These are phyloP conservation scores for Colletotrichum scovillei DNA, from an alignment of 2,329 filamentous ascomycete genomes.

Conservation along the genomic window DNA sequence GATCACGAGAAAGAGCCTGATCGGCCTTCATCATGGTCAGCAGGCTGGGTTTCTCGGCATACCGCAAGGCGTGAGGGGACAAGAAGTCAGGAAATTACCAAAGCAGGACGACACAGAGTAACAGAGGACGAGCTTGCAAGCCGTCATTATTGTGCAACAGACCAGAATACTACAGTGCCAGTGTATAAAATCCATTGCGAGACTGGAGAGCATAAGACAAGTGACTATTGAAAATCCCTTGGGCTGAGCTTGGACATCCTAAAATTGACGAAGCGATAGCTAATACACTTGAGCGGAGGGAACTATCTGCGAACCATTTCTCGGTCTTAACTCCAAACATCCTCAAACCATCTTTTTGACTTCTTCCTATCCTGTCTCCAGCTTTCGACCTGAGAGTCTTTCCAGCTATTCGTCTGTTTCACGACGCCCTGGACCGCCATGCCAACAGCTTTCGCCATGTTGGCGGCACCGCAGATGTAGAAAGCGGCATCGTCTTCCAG, in stretches of 20 bases:
- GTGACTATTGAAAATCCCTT: background rate
- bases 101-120: background rate
- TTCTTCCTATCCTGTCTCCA: background rate
- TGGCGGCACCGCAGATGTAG: background rate
- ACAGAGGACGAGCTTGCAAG: background rate
- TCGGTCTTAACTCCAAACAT: background rate
- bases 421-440: background rate
- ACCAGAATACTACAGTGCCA: background rate
- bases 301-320: background rate
- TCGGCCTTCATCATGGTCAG: background rate
- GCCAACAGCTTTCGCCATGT: background rate
- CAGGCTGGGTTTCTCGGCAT: background rate
- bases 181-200: background rate
- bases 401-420: background rate
- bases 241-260: background rate
- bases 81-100: background rate
- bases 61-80: background rate
- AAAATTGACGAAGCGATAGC: background rate
- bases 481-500: background rate
- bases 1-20: background rate
- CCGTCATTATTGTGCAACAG: background rate
- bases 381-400: background rate
- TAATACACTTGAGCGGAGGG: too few species aligned
- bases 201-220: background rate
- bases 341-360: background rate